Conservation (phyloP, 768 basidiomycete species). For the Tremella mesenterica region DNA sequence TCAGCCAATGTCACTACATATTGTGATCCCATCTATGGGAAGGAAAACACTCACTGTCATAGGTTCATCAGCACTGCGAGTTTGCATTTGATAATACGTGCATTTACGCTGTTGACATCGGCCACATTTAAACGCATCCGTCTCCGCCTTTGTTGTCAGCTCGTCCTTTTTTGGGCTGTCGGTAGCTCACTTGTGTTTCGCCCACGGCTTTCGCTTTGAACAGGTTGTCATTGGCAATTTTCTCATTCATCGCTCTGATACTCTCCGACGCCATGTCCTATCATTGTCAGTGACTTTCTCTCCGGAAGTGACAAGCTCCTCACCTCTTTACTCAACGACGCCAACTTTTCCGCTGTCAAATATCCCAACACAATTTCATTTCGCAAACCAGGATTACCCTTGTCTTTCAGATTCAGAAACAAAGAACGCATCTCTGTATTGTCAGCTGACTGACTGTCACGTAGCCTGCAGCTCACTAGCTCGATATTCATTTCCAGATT, state of each 20-base stretch:
- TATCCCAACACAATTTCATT: conserved; percentile 79
- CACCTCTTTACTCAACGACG: conserved; percentile 73
- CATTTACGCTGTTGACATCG: conserved; percentile 77
- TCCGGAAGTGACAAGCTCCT: conserved; percentile 18
- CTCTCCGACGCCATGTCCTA: conserved; percentile 97
- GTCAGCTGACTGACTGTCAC: conserved; percentile 52
- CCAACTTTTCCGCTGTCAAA: conserved; percentile 59
- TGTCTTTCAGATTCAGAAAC: conserved; percentile 91
- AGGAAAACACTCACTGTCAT: conserved; percentile 66
- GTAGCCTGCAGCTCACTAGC: conserved; percentile 30
- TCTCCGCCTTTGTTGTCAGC: conserved; percentile 62
- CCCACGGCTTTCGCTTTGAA: conserved; percentile 84
- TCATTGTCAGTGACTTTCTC: not conserved
- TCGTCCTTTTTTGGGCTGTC: not conserved
- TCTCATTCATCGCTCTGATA: conserved; percentile 69
- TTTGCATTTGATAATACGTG: conserved; percentile 91
- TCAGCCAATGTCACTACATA: not conserved
- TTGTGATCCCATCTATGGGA: not conserved
- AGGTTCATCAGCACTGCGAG: conserved; percentile 93
- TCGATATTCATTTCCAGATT: conserved; percentile 41
- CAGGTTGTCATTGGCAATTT: conserved; percentile 75
- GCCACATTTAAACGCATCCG: conserved; percentile 93
- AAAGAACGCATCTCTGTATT: conserved; percentile 74
- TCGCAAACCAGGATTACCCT: conserved; percentile 76
- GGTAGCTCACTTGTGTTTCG: conserved; percentile 47